Percentiles rank a stretch among this genome's conserved stretches.
These are phyloP conservation scores for Echinochloa phyllopogon DNA, from an alignment of 176 grass and related monocot genomes.

Conservation along the genomic window DNA sequence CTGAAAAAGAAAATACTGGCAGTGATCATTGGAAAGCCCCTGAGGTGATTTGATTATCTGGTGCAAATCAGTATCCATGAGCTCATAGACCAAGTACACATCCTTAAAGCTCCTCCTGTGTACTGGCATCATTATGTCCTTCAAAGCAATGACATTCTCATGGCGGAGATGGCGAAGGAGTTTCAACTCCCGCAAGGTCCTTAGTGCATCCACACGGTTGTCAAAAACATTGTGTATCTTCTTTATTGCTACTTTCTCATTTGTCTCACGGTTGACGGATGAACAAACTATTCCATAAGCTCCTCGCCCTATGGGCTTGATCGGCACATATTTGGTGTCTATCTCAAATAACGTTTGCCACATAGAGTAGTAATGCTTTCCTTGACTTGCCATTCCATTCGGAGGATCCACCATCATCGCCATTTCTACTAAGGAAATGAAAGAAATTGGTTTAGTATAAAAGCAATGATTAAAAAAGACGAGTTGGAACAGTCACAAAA, in stretches of 20 bases:
- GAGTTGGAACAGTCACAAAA: neutral
- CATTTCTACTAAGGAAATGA: conserved; percentile 45
- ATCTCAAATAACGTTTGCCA: conserved; percentile 69
- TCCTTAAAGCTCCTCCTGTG: conserved; percentile 69
- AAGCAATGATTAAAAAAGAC: neutral
- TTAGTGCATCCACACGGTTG: conserved; percentile 66
- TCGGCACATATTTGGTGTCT: conserved; percentile 62
- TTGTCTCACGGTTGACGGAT: conserved; percentile 53
- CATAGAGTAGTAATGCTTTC: conserved; percentile 61
- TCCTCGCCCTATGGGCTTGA: conserved; percentile 54
- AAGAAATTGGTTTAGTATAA: neutral
- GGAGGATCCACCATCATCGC: conserved; percentile 67
- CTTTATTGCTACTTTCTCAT: conserved; percentile 65
- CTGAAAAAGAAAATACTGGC: conserved; percentile 81
- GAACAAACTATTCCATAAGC: conserved; percentile 66
- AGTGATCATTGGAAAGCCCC: conserved; percentile 67
- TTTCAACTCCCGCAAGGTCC: conserved; percentile 68
- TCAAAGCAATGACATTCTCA: conserved; percentile 74
- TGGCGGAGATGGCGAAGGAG: conserved; percentile 68
- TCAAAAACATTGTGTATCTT: conserved; percentile 75
- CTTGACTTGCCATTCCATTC: conserved; percentile 51
- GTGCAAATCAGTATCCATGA: conserved; percentile 70
- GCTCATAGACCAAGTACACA: conserved; percentile 72
- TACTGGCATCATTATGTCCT: conserved; percentile 78
- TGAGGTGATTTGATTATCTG: conserved; percentile 75